Evolutionary conservation across 2,329 filamentous ascomycete genomes (phyloP), one percentile per base, ranked within the genome.

Genomic region (Capronia coronata): DNA sequence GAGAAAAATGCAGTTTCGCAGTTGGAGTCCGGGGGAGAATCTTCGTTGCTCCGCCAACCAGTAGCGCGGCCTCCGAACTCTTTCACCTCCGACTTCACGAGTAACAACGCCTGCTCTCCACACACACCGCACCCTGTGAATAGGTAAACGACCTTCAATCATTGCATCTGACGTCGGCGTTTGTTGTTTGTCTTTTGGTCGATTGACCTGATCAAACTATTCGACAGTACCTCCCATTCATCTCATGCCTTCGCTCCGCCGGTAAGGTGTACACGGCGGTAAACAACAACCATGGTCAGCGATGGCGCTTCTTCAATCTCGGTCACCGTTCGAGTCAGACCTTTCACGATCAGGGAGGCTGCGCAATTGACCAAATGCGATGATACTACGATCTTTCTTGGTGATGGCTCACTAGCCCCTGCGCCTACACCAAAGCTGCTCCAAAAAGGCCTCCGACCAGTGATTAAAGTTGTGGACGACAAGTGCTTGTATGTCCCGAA

Each of bases 401-500:
- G 93, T 54, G 93, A 98, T 67, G 93, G 93, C 52, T 97, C 91
- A 14, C 76, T 98, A 49, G 93, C 93, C n/a, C 86, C 81, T 39
- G 83, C 79, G 11, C 89, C 91, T 0, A 79, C 87, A 1, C 90
- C 90, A 0, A 94, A 91, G 65, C 77, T 95, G 25, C 81, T 84
- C 54, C 82, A 87, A 61, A 89, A 90, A 63, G 93, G 94, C 6
- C 82, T 98, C 49, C 79, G 90, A 62, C 83, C 87, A 1, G 89
- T 98, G 46, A 86, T 98, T 71, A 97, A 96, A 70, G 90, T 98
- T 16, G 79, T 98, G 46, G 94, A 98, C 65, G 90, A 96, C 65
- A 86, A 87, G 63, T 97, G 93, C 73, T 73, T 98, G 93, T 97
- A 78, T 61, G 87, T 76, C 23, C 44, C 40, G 48, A 4, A 11